Base-by-base conservation (phyloP, 2,329 filamentous ascomycete genomes). In the Aphanocladium album region DNA sequence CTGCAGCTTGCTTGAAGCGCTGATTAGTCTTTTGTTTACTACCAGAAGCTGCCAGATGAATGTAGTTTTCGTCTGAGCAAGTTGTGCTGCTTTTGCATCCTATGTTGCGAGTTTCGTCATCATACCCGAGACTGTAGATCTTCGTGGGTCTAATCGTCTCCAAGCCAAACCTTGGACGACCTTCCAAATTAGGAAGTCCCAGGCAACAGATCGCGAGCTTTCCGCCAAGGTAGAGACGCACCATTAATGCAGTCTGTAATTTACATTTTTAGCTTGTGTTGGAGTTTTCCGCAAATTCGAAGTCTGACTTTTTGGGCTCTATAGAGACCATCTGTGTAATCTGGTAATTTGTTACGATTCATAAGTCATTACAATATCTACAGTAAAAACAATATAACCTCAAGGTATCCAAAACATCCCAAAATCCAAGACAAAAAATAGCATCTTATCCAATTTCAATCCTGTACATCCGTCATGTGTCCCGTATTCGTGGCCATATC, bases 351-450 rank as follows among this genome's bases (percentile, higher is more conserved):
- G 17, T 59, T 57, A 19, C 21, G 14, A 47, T 60, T 60, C 57
- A 54, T 60, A 47, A 60, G 41, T 60, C 57, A 39, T 60, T 46
- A 19, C 23, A 45, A 30, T 25, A 54, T 47, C 46, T 47, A 27
- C 47, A 39, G 35, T n/a, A 45, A 50, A 30, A 45, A 17, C 17
- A 50, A 30, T 30, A 14, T 25, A 53, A 39, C 49, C 16, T 19
- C 27, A n/a, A 46, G 57, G 50, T 60, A 60, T 60, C 27, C 57
- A 37, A 53, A 54, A 41, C 2, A 39, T 30, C n/a, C 0, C 17
- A 9, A 59, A 59, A 47, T 4, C 19, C 19, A 9, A 53, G 53
- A 53, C 19, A 50, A 27, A 30, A 30, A 49, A 14, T n/a, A 47
- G 19, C 33, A 21, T 8, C 25, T 51, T n/a, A 33, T 14, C 19